phyloP scores from a whole-genome alignment of 2,329 filamentous ascomycete species.

The Fusarium succisae region DNA sequence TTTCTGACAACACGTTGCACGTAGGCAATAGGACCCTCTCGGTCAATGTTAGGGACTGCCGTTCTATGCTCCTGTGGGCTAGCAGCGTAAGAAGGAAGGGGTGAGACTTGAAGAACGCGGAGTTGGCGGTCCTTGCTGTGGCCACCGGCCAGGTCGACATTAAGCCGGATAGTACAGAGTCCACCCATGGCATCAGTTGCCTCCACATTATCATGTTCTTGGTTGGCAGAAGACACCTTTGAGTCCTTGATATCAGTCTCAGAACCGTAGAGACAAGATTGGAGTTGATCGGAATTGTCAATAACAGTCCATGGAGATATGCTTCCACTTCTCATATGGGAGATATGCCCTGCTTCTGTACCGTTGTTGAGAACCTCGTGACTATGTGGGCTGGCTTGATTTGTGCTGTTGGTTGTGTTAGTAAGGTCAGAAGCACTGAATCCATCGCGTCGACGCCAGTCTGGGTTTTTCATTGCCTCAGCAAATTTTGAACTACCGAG shows the following conservation, averaged over 20 bases:
- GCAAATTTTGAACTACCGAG: conserved; percentile 35
- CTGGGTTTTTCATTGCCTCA: conserved; percentile 49
- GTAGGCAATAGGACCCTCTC: conserved; percentile 6
- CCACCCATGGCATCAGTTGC: neutral
- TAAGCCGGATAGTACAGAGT: conserved; percentile 18
- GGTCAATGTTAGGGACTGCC: neutral
- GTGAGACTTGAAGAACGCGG: conserved; percentile 31
- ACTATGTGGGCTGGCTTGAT: neutral
- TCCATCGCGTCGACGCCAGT: conserved; percentile 46
- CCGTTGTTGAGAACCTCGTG: neutral
- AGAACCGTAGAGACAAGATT: conserved; percentile 2
- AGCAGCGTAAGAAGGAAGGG: neutral
- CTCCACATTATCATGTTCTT: neutral
- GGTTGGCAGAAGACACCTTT: neutral
- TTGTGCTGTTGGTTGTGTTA: conserved; percentile 1
- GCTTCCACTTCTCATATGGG: neutral
- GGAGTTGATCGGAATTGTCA: neutral
- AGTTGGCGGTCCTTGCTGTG: conserved; percentile 6
- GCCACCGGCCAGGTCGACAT: neutral
- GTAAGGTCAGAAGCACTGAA: conserved; percentile 6
- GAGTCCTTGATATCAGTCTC: conserved; percentile 3
- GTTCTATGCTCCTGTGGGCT: neutral
- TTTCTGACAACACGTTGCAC: conserved; percentile 20
- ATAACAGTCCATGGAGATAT: conserved; percentile 6
- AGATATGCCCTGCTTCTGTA: neutral